Base-by-base conservation (phyloP, 768 basidiomycete genomes). In the Mycena olivaceomarginata region DNA sequence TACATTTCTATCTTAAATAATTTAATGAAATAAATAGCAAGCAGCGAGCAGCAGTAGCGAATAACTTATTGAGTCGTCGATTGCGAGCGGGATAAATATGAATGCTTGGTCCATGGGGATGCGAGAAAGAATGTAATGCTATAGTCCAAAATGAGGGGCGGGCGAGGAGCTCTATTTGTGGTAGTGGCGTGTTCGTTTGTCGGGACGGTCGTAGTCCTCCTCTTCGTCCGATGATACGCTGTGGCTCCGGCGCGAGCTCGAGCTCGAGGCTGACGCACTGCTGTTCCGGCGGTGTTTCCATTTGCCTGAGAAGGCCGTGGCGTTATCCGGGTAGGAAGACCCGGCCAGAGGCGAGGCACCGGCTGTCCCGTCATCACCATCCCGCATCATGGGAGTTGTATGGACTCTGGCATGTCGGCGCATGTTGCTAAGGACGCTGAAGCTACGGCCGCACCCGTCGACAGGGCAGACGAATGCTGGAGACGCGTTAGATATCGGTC, bases 391-490 rank as follows among this genome's bases (percentile, higher is more conserved):
- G 51, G 85, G 88, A 13, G 67, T 72, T 39, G 85, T 87, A 82
- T 96, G 95, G 15, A 94, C 93, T 71, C 95, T 93, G 75, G 95
- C 92, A 84, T 96, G 95, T 73, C 95, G 90, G 77, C 95, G 93
- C 95, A 96, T 96, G 87, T 96, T 96, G 85, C 94, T 96, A 82
- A 96, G 92, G 66, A 96, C 95, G 82, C 94, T 95, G 85, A 96
- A 96, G 82, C 93, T 92, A 59, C 95, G 93, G 9, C 94, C 93
- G 85, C 95, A 96, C 74, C 91, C 91, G 78, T 93, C 91, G 68
- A 92, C 90, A 20, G 95, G 93, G 83, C 95, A 96, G 59, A 90
- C 86, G 85, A 94, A 96, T 11, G 95, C 95, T 96, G 83, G 74
- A 76, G 62, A 74, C 15, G 31, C 7, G 76, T 74, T 46, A 67